Evolutionary conservation across 2,329 filamentous ascomycete species (phyloP).

Genomic region (Calonectria hongkongensis): DNA sequence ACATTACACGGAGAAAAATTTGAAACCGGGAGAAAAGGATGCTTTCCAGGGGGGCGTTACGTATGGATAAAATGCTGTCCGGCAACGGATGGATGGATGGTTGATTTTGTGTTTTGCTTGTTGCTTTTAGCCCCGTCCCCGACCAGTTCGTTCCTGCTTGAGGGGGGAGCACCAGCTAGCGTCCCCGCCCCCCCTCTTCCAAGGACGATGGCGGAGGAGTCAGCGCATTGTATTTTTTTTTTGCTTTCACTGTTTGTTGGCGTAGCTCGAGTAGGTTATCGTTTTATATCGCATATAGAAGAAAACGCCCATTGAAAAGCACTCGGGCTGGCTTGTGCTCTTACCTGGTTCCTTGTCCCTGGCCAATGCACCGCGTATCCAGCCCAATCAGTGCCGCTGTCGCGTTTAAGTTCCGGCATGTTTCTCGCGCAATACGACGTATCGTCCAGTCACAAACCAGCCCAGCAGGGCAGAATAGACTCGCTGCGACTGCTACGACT

Average conservation of each 20-base stretch:
- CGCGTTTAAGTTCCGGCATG: neutral
- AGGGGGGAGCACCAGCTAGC: too few species aligned
- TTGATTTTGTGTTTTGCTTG: neutral
- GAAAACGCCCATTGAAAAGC: too few species aligned
- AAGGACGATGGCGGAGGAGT: neutral
- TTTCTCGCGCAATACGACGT: slow-evolving; percentile 12
- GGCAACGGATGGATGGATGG: neutral
- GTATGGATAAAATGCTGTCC: neutral
- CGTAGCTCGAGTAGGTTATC: neutral
- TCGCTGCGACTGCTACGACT: neutral
- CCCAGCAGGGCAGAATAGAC: neutral
- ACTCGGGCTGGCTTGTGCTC: neutral
- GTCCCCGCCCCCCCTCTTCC: neutral
- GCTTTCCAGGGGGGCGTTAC: slow-evolving; percentile 5
- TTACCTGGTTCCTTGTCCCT: neutral
- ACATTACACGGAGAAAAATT: neutral
- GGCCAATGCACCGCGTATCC: neutral
- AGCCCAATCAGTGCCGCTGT: neutral
- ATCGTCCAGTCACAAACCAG: slow-evolving; percentile 10
- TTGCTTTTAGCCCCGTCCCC: neutral
- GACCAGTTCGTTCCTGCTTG: neutral
- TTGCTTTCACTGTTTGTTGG: neutral
- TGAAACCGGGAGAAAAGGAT: neutral
- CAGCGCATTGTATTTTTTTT: too few species aligned
- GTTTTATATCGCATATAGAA: too few species aligned